Base-by-base conservation (phyloP, 1,139 yeast species). In the Saccharomyces pastorianus region DNA sequence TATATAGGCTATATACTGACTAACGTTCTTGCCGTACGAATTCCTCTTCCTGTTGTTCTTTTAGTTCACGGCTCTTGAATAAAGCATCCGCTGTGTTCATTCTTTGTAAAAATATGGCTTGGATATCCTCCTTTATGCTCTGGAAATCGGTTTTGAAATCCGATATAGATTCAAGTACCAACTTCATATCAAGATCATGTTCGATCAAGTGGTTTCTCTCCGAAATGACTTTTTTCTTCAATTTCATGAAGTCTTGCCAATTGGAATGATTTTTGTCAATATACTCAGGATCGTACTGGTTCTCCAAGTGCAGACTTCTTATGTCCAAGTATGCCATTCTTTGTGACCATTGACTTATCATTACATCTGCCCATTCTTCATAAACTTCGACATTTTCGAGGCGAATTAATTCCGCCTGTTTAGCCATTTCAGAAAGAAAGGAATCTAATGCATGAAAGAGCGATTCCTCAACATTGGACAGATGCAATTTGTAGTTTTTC, bases 281-380 rank as follows among this genome's bases (percentile, higher is more conserved):
- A 11, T 46, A 28, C 13, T 55, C 49, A 27, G 41, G 4, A 38
- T 20, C 50, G 27, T 54, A 34, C 23, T 34, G 42, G 6, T 9
- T 25, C 7, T 34, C 17, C 13, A 34, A 34, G 7, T 34, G 23
- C 5, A 34, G 20, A 9, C 42, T 34, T 34, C 42, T 34, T 34
- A 66, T 60, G 48, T 67, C 71, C 7, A 63, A 53, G 50, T 63
- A 62, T 11, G 70, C 69, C 71, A 71, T 67, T 55, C 71, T 65
- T 52, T 69, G 68, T 9, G 75, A 71, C 70, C 75, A 84, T 59
- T 83, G 88, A 56, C 73, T 76, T 55, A 84, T 75, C 26, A 86
- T 76, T 6, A 80, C 77, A 52, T 85, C 90, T 14, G 84, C 82
- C 73, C 84, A 85, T 56, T 85, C 84, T 64, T 85, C 89, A 63